A percentile compares a stretch with the other conserved stretches of the same genome.
phyloP scores from a whole-genome alignment of 495 filamentous ascomycete genomes.

The Pseudevernia furfuracea region DNA sequence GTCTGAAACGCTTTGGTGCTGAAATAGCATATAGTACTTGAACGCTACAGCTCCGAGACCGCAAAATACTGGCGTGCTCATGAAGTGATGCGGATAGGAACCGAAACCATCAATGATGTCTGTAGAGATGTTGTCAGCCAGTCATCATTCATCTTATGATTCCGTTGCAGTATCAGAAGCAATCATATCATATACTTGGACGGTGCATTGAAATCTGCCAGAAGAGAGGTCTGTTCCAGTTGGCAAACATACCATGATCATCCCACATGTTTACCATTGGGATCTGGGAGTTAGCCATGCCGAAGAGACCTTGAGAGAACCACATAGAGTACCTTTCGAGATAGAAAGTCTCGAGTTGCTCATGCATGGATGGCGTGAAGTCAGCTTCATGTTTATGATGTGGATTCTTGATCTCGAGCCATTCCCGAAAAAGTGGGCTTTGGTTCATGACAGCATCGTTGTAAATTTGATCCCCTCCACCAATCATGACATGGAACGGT shows the following conservation, averaged over 20 bases:
- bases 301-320: slow-evolving; percentile 94
- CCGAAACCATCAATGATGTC: slow-evolving; percentile 95
- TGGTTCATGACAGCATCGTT: slow-evolving; percentile 76
- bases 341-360: slow-evolving; percentile 81
- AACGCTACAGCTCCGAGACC: slow-evolving; percentile 86
- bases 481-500: slow-evolving; percentile 97
- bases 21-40: slow-evolving; percentile 98
- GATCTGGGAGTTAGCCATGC: slow-evolving; percentile 86
- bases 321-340: slow-evolving; percentile 77
- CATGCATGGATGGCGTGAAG: slow-evolving; percentile 69
- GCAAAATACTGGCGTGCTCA: slow-evolving; percentile 82
- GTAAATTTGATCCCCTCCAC: slow-evolving; percentile 95
- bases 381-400: slow-evolving; percentile 65
- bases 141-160: neutral
- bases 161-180: neutral
- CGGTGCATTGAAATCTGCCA: neutral
- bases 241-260: slow-evolving; percentile 57
- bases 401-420: slow-evolving; percentile 74
- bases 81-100: slow-evolving; percentile 86
- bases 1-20: slow-evolving; percentile 78
- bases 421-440: slow-evolving; percentile 66
- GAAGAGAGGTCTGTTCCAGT: neutral
- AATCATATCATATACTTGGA: no score
- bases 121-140: slow-evolving; percentile 4
- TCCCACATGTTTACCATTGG: slow-evolving; percentile 98